A percentile compares a stretch with the other conserved stretches of the same genome.
These are phyloP conservation scores for Fusarium zealandicum DNA, from an alignment of 2,329 filamentous ascomycete genomes.

Conservation along the genomic window DNA sequence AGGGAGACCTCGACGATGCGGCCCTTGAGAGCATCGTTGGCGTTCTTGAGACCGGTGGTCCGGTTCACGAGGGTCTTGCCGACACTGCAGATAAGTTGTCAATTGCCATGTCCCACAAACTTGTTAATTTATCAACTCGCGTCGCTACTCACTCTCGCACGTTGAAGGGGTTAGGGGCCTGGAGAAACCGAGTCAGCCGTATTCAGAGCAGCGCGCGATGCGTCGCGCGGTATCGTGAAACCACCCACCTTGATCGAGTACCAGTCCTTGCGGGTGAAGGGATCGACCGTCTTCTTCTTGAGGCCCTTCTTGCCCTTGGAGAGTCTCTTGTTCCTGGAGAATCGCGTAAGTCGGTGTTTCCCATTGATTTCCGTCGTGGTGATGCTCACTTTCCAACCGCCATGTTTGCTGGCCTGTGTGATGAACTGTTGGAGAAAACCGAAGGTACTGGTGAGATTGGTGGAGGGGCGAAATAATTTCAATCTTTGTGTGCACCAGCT, in stretches of 20 bases:
- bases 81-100: constrained; percentile 69
- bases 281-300: constrained; percentile 99
- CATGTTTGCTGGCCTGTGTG: constrained; percentile 62
- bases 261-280: constrained; percentile 99
- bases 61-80: constrained; percentile 99
- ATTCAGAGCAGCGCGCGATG: constrained; percentile 4
- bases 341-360: constrained; percentile 35
- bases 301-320: constrained; percentile 99
- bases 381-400: constrained; percentile 65
- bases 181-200: constrained; percentile 29
- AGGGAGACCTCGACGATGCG: constrained; percentile 99
- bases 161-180: constrained; percentile 96
- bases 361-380: constrained; percentile 14
- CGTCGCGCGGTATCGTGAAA: constrained; percentile 1
- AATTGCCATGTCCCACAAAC: constrained; percentile 26
- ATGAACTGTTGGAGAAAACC: constrained; percentile 53
- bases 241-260: constrained; percentile 86
- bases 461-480: constrained; percentile 53
- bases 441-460: constrained; percentile 52
- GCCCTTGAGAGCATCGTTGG: constrained; percentile 98
- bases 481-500: constrained; percentile 51
- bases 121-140: constrained; percentile 28
- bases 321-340: constrained; percentile 95
- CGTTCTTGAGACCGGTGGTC: constrained; percentile 99
- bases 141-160: constrained; percentile 84